Conservation (phyloP, 1,284 basidiomycete species). For the Cryptococcus hybrid region DNA sequence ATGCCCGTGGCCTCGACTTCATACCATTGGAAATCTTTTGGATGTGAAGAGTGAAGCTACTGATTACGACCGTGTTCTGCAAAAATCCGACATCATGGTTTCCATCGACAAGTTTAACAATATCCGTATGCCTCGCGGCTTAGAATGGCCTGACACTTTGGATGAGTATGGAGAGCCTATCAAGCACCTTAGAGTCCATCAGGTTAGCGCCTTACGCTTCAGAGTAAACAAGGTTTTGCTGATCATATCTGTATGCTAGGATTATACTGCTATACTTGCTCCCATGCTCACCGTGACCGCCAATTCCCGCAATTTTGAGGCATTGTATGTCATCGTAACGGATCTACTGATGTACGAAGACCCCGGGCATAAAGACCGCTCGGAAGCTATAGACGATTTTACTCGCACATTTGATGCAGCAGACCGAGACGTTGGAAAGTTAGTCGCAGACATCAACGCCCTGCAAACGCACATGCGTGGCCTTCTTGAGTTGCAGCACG, state of each 20-base stretch:
- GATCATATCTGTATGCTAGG: conserved; percentile 53
- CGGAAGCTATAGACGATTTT: conserved; percentile 77
- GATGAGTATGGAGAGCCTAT: conserved; percentile 51
- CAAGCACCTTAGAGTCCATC: conserved; percentile 76
- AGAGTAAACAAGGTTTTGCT: no score
- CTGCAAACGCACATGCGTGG: conserved; percentile 74
- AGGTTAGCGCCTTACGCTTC: conserved; percentile 54
- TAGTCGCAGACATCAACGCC: conserved; percentile 62
- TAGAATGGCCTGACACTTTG: conserved; percentile 45
- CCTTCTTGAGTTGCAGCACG: conserved; percentile 57
- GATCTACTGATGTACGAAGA: conserved; percentile 86
- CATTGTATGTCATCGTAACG: conserved; percentile 84
- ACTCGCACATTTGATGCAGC: conserved; percentile 89
- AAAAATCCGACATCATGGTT: conserved; percentile 80
- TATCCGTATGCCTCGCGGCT: conserved; percentile 73
- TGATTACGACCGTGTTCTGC: conserved; percentile 84
- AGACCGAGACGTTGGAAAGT: conserved; percentile 66
- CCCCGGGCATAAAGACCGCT: conserved; percentile 71
- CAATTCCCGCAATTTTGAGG: conserved; percentile 78
- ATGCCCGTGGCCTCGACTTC: conserved; percentile 49
- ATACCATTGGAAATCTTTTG: conserved; percentile 88
- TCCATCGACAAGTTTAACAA: conserved; percentile 96
- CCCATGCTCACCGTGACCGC: conserved; percentile 89
- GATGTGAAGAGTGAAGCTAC: conserved; percentile 77
- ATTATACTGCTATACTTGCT: conserved; percentile 74